phyloP scores from a whole-genome alignment of 2,329 filamentous ascomycete species.

The Aspergillus uvarum region DNA sequence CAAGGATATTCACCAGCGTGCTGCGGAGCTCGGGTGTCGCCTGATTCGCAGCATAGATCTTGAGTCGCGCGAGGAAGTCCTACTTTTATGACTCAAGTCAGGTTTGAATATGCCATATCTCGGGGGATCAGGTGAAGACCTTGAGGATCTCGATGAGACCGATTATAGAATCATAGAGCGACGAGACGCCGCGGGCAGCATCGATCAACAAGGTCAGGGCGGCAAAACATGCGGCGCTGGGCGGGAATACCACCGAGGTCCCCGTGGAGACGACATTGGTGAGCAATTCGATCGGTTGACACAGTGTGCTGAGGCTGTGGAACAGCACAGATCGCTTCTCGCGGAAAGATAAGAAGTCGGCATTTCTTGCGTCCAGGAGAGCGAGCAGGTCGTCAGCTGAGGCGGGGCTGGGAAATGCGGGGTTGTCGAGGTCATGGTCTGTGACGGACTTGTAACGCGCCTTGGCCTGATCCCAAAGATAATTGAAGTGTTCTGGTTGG shows the following conservation, averaged over 20 bases:
- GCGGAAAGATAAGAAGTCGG: not conserved
- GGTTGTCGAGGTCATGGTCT: not conserved
- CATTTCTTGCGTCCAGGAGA: not conserved
- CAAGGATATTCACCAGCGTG: not conserved
- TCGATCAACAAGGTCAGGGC: not conserved
- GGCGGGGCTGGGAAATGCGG: not conserved
- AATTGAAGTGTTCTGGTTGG: not conserved
- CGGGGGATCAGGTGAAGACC: not conserved
- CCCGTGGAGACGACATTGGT: not conserved
- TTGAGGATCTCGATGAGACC: not conserved
- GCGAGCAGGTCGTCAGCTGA: not conserved
- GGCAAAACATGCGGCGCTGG: not conserved
- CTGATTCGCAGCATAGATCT: not conserved
- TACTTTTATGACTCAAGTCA: not conserved
- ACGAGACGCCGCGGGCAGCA: not conserved
- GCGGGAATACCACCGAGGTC: not conserved
- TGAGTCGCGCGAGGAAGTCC: not conserved
- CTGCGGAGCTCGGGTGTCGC: not conserved
- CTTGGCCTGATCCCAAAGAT: not conserved
- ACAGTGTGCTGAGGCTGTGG: not conserved
- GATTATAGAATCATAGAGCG: not conserved
- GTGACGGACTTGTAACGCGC: not conserved
- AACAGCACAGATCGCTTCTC: not conserved
- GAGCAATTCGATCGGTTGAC: not conserved
- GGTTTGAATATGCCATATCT: not conserved